A percentile compares a stretch with the other conserved stretches of the same genome.
Conservation (phyloP, 208 protist genomes). For the Acanthamoeba triangularis region DNA sequence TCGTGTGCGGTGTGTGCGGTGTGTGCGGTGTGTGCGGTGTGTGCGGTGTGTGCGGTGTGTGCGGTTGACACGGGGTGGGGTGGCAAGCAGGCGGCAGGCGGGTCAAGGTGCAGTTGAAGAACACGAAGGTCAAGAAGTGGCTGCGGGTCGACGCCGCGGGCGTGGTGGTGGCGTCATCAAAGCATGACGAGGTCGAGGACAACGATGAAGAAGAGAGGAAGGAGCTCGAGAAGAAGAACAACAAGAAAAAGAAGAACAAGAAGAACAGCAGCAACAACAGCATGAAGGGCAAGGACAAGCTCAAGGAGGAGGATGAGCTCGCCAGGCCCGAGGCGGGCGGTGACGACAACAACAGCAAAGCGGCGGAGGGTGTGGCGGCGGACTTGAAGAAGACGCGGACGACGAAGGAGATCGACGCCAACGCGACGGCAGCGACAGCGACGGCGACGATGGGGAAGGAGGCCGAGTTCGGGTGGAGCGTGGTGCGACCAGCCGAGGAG, state of each 20-base stretch:
- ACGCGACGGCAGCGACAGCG: not conserved
- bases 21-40: no score
- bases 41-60: no score
- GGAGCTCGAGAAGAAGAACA: not conserved
- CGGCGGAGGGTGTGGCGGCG: not conserved
- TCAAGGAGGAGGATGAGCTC: not conserved
- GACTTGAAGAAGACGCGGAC: not conserved
- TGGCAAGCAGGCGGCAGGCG: not conserved
- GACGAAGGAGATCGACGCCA: not conserved
- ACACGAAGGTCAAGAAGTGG: conserved; percentile 57
- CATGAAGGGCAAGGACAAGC: not conserved
- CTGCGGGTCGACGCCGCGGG: not conserved
- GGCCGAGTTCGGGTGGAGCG: conserved; percentile 28
- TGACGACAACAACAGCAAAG: not conserved
- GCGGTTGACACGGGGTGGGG: no score
- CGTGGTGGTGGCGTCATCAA: not conserved
- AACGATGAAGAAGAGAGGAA: not conserved
- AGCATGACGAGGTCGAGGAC: not conserved
- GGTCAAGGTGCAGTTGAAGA: conserved; percentile 37
- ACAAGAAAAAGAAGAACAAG: not conserved
- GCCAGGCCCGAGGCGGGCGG: not conserved
- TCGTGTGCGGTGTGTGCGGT: no score
- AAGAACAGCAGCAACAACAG: not conserved
- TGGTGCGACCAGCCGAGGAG: not conserved
- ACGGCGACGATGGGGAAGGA: not conserved